phyloP scores from a whole-genome alignment of 192 early-diverging fungal species.

The Paraglomus brasilianum region DNA sequence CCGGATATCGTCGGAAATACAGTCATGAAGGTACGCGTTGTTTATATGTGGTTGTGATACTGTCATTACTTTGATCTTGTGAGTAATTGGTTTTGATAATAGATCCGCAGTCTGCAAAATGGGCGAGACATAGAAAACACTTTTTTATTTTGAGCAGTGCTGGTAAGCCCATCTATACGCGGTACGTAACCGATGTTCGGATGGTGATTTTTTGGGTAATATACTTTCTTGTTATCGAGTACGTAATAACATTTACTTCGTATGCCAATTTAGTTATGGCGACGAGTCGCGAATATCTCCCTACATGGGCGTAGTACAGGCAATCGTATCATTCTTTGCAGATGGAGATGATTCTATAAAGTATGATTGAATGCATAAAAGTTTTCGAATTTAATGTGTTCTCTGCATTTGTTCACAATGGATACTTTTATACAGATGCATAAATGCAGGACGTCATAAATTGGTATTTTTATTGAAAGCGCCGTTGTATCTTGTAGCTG shows the following conservation, averaged over 20 bases:
- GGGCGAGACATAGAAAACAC: slow-evolving; percentile 71
- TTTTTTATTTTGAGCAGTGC: slow-evolving; percentile 91
- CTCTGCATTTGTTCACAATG: neutral
- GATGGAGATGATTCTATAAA: slow-evolving; percentile 77
- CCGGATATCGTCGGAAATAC: slow-evolving; percentile 29
- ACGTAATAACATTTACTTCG: neutral
- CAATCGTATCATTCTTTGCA: slow-evolving; percentile 81
- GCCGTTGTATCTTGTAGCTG: slow-evolving; percentile 84
- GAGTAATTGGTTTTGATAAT: neutral
- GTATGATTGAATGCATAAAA: slow-evolving; percentile 35
- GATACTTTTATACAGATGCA: slow-evolving; percentile 45
- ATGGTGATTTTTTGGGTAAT: neutral
- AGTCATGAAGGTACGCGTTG: slow-evolving; percentile 27
- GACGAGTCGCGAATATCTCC: slow-evolving; percentile 84
- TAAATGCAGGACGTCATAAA: slow-evolving; percentile 67
- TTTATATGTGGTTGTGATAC: slow-evolving; percentile 4
- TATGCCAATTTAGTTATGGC: slow-evolving; percentile 60
- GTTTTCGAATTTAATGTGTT: slow-evolving; percentile 26
- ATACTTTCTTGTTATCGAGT: neutral
- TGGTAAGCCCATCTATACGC: slow-evolving; percentile 93
- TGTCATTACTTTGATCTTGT: neutral
- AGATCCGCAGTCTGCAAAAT: slow-evolving; percentile 35
- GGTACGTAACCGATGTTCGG: slow-evolving; percentile 40
- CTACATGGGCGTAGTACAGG: slow-evolving; percentile 88
- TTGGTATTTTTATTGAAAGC: slow-evolving; percentile 82